Evolutionary conservation across 805 yeast genomes (phyloP).

Genomic region (Lachancea thermotolerans): DNA sequence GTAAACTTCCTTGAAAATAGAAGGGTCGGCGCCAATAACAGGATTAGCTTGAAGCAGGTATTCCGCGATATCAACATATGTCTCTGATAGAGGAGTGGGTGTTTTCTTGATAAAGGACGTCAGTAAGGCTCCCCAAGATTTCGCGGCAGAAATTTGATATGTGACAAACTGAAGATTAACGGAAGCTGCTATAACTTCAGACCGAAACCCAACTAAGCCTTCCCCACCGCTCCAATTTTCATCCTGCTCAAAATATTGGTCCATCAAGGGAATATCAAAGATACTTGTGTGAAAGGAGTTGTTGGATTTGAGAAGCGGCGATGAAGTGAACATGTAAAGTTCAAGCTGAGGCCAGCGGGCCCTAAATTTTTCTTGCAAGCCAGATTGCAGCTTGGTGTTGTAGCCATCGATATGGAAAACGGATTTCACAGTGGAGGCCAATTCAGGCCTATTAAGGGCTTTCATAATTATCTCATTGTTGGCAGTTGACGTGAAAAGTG

Average conservation of each 20-base stretch:
- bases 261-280: constrained; percentile 59
- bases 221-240: constrained; percentile 38
- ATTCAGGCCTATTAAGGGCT: constrained; percentile 34
- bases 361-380: constrained; percentile 41
- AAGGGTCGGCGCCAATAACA: constrained; percentile 45
- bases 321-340: constrained; percentile 46
- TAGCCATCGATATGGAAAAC: constrained; percentile 42
- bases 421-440: constrained; percentile 30
- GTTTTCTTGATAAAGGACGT: constrained; percentile 53
- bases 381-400: constrained; percentile 40
- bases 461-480: constrained; percentile 38
- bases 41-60: constrained; percentile 46
- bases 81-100: constrained; percentile 26
- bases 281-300: constrained; percentile 47
- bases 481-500: constrained; percentile 52
- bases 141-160: constrained; percentile 63
- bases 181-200: constrained; percentile 50
- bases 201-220: constrained; percentile 33
- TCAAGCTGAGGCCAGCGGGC: constrained; percentile 41
- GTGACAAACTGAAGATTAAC: constrained; percentile 55
- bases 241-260: constrained; percentile 43
- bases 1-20: constrained; percentile 43
- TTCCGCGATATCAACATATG: constrained; percentile 37
- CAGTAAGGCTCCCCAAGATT: constrained; percentile 71
- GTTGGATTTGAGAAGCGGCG: constrained; percentile 40